These are phyloP conservation scores for Yarrowia sp. DNA, from an alignment of 805 yeast species.

Conservation along the genomic window DNA sequence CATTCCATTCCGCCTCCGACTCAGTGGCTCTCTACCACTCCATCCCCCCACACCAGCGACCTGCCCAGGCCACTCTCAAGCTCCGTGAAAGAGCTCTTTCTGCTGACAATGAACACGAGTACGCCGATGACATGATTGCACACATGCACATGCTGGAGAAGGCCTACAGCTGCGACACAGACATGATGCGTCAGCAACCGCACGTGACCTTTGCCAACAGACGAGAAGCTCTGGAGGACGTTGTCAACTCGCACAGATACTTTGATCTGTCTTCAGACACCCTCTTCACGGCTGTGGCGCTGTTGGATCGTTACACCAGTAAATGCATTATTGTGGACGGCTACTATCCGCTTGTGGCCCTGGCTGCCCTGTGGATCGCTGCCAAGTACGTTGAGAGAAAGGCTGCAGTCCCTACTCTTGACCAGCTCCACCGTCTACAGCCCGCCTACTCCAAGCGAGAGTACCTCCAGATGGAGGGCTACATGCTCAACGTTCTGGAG, in stretches of 20 bases:
- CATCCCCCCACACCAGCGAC: slow-evolving; percentile 27
- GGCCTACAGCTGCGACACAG: slow-evolving; percentile 58
- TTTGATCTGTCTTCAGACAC: slow-evolving; percentile 70
- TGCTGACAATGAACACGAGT: slow-evolving; percentile 46
- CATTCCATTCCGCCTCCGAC: slow-evolving; percentile 36
- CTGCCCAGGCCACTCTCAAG: slow-evolving; percentile 33
- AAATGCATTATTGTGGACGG: slow-evolving; percentile 82
- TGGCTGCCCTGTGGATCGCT: slow-evolving; percentile 92
- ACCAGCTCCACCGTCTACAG: slow-evolving; percentile 55
- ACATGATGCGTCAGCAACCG: slow-evolving; percentile 85
- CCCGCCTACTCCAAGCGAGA: slow-evolving; percentile 62
- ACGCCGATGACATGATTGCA: slow-evolving; percentile 50
- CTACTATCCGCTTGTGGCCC: slow-evolving; percentile 88
- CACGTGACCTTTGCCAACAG: slow-evolving; percentile 78
- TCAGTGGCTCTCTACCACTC: slow-evolving; percentile 35
- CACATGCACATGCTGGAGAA: slow-evolving; percentile 50
- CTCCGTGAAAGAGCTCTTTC: slow-evolving; percentile 30
- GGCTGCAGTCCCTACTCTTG: slow-evolving; percentile 77
- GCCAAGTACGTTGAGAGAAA: slow-evolving; percentile 80
- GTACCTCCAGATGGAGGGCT: slow-evolving; percentile 79
- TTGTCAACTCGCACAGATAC: slow-evolving; percentile 68
- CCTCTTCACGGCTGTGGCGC: slow-evolving; percentile 70
- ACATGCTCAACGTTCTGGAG: slow-evolving; percentile 70
- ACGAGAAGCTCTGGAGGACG: slow-evolving; percentile 75
- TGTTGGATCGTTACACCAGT: slow-evolving; percentile 90